A percentile compares a stretch with the other conserved stretches of the same genome.
Conservation (phyloP, 345 rosid genomes). For the Eutrema heterophyllum region DNA sequence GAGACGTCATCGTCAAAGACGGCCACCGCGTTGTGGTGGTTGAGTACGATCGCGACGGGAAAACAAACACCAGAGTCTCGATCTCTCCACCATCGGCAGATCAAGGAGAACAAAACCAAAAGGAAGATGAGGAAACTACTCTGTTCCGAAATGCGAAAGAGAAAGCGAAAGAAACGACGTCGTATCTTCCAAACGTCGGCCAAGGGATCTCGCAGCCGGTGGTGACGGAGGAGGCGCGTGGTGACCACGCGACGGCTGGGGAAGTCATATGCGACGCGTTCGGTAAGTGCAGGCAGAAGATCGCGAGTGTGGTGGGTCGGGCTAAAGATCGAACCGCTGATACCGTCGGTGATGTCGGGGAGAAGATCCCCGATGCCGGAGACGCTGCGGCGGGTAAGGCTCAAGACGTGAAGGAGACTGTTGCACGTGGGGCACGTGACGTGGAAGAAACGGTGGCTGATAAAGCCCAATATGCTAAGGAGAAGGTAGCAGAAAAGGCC, state of each 20-base stretch:
- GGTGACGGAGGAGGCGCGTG: slow-evolving; percentile 6
- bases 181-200: slow-evolving; percentile 30
- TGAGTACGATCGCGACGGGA: slow-evolving; percentile 56
- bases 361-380: slow-evolving; percentile 15
- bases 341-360: slow-evolving; percentile 11
- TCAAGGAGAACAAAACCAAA: not conserved
- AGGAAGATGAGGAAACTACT: not conserved
- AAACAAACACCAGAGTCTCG: slow-evolving; percentile 56
- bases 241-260: slow-evolving; percentile 22
- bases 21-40: slow-evolving; percentile 66
- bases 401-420: slow-evolving; percentile 20
- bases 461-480: slow-evolving; percentile 5
- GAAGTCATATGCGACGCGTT: slow-evolving; percentile 59
- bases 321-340: slow-evolving; percentile 32
- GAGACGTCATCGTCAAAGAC: slow-evolving; percentile 52
- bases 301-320: slow-evolving; percentile 38
- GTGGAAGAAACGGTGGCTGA: not conserved
- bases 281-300: slow-evolving; percentile 52
- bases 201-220: slow-evolving; percentile 26
- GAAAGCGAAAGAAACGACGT: slow-evolving; percentile 30
- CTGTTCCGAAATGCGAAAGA: slow-evolving; percentile 21
- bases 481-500: slow-evolving; percentile 1
- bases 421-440: slow-evolving; percentile 10
- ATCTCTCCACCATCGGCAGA: slow-evolving; percentile 39
- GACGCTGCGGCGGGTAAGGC: slow-evolving; percentile 4